Base-by-base conservation (phyloP, 2,329 filamentous ascomycete genomes). In the Harringtonia lauricola region DNA sequence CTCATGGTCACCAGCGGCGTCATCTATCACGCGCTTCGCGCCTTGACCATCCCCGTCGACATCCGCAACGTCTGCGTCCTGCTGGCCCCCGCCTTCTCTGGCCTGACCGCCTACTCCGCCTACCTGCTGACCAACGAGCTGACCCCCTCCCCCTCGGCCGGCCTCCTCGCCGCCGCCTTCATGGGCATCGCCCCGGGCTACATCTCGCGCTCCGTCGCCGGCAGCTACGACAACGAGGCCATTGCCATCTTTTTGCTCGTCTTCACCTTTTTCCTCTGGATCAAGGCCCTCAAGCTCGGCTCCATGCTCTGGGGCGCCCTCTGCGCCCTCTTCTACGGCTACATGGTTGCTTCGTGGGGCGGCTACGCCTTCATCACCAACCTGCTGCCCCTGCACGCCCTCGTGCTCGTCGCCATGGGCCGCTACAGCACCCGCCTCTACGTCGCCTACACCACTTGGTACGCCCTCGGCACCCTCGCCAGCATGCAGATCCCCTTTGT, bases 401-500 rank as follows among this genome's bases (percentile, higher is more conserved):
- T 98, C 55, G 87, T 95, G 38, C 74, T 98, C 53, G 83, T 98
- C 58, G 86, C 84, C 67, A 98, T 98, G 90, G 94, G 94, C 41
- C 74, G 92, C 47, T 98, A 94, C 66, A 96, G 89, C 71, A 83
- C 85, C 47, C 80, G 92, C 47, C 71, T 98, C 18, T 98, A 98
- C 57, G 88, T 96, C 58, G 86, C 87, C 60, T 98, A 98, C 65
- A 94, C 86, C 36, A 96, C 90, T 2, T 98, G 94, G 92, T 98
- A 95, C 64, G 87, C 89, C 33, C 72, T 98, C 30, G 92, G 94
- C 47, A 96, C 92, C 51, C 66, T 98, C 64, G 92, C 89, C 44
- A 95, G 88, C 70, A 96, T 98, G 90, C 92, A 98, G 66, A 92
- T 98, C 68, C 92, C 92, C 4, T 98, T 98, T 58, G 94, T 98